phyloP scores from a whole-genome alignment of 2,329 filamentous ascomycete genomes.

The Botryosphaeria dothidea region DNA sequence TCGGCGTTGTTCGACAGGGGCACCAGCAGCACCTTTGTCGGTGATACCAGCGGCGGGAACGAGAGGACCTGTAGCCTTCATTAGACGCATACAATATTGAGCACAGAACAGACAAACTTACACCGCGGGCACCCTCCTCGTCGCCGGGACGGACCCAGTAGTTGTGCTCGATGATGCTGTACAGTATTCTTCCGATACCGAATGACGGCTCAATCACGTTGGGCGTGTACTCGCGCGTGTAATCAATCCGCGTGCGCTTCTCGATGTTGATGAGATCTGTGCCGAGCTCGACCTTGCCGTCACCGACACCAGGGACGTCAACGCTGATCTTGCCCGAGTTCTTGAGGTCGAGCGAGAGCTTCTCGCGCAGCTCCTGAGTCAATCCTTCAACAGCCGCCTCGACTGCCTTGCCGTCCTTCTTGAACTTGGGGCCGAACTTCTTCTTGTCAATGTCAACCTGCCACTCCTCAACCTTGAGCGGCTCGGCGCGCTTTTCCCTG shows the following conservation, averaged over 20 bases:
- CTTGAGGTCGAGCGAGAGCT: conserved; percentile 72
- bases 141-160: conserved; percentile 90
- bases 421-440: conserved; percentile 92
- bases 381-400: conserved; percentile 76
- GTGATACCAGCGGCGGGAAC: conserved; percentile 77
- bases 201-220: conserved; percentile 98
- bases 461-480: conserved; percentile 82
- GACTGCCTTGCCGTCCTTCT: conserved; percentile 87
- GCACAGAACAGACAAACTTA: conserved; percentile 52
- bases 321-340: conserved; percentile 74
- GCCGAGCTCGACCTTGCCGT: conserved; percentile 75
- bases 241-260: conserved; percentile 78
- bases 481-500: conserved; percentile 76
- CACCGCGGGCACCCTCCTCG: conserved; percentile 70
- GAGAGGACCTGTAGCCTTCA: conserved; percentile 60
- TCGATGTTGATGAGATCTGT: conserved; percentile 82
- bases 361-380: conserved; percentile 78
- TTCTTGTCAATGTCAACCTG: conserved; percentile 88
- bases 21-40: conserved; percentile 91
- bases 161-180: conserved; percentile 88
- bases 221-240: conserved; percentile 86
- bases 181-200: conserved; percentile 92
- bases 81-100: conserved; percentile 1
- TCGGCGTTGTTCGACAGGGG: conserved; percentile 79
- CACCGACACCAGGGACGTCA: conserved; percentile 66